phyloP scores from a whole-genome alignment of 176 grass and related monocot genomes.

The Phragmites australis region DNA sequence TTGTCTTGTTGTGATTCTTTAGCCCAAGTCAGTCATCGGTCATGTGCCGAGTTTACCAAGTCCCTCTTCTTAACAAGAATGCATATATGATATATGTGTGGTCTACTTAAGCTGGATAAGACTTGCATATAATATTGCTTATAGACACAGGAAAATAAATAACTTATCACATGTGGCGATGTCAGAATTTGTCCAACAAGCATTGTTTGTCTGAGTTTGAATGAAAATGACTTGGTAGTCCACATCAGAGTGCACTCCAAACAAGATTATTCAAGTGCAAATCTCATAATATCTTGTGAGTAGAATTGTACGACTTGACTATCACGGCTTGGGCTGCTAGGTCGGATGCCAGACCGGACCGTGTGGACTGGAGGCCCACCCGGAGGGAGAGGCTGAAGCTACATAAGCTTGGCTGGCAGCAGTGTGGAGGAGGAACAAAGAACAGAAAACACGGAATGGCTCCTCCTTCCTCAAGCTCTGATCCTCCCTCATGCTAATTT shows the following conservation, averaged over 20 bases:
- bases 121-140: not conserved
- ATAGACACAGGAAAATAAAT: not conserved
- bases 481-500: too few species aligned
- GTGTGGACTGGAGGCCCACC: too few species aligned
- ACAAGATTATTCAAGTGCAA: not conserved
- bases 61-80: slow-evolving; percentile 6
- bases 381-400: too few species aligned
- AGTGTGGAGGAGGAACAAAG: too few species aligned
- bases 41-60: slow-evolving; percentile 27
- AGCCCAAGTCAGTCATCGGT: not conserved
- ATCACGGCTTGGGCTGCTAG: too few species aligned
- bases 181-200: not conserved
- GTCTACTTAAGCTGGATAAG: not conserved
- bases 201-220: not conserved
- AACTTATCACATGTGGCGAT: not conserved
- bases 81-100: not conserved
- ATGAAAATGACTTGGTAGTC: not conserved
- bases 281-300: not conserved
- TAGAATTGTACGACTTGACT: not conserved
- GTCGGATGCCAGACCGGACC: too few species aligned
- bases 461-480: too few species aligned
- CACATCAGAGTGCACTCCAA: not conserved
- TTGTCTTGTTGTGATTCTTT: slow-evolving; percentile 16
- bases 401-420: too few species aligned
- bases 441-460: too few species aligned